Evolutionary conservation across 345 rosid species (phyloP).

Genomic region (Hibiscus trionum): DNA sequence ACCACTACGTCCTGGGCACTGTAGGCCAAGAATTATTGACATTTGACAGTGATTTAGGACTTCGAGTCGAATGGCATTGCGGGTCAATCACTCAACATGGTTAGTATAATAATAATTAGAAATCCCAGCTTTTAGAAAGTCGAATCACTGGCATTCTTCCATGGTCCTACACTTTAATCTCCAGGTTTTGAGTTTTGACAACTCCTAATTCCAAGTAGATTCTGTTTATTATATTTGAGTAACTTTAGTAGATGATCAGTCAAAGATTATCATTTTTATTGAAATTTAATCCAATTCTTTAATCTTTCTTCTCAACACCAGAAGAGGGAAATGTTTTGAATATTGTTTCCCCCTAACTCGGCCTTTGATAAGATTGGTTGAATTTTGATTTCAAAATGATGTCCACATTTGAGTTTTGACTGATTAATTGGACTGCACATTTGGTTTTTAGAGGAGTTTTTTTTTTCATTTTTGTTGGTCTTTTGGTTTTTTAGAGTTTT

Average conservation of each 20-base stretch:
- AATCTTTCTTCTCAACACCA: background rate
- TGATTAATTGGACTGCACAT: background rate
- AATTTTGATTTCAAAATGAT: background rate
- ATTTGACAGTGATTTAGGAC: background rate
- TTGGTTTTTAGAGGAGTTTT: no score
- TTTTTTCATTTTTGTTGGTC: no score
- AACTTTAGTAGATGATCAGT: background rate
- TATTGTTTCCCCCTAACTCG: background rate
- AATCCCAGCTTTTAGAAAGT: background rate
- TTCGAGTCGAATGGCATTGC: background rate
- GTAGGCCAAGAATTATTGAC: background rate
- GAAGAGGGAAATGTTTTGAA: background rate
- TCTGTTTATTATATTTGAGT: background rate
- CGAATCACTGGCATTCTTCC: background rate
- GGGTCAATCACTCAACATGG: background rate
- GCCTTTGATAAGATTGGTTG: background rate
- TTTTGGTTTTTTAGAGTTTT: no score
- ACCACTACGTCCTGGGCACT: background rate
- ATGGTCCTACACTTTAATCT: constrained; percentile 2
- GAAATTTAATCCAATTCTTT: background rate
- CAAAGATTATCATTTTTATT: background rate
- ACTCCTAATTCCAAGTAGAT: background rate
- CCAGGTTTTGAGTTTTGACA: constrained; percentile 6
- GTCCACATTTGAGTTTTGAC: background rate
- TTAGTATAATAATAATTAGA: background rate